Conservation (phyloP, 371 early-diverging fungal species). For the Saksenaea oblongispora region DNA sequence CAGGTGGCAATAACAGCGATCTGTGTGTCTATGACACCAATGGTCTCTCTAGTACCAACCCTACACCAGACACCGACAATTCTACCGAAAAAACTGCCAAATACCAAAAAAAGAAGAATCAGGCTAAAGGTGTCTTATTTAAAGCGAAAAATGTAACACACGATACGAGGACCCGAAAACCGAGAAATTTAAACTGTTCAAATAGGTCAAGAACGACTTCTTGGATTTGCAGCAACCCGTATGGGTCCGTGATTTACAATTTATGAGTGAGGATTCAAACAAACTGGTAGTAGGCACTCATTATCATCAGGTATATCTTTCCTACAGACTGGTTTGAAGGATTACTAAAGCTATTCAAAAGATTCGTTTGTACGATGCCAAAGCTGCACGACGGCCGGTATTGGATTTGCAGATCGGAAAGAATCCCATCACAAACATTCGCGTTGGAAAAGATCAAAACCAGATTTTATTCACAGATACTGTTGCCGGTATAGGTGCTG, state of each 20-base stretch:
- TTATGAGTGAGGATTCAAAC: constrained; percentile 54
- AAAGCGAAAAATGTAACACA: constrained; percentile 64
- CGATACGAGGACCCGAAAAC: not conserved
- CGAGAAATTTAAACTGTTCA: constrained; percentile 6
- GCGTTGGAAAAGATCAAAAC: constrained; percentile 42
- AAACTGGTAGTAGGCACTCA: constrained; percentile 71
- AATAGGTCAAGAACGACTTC: constrained; percentile 66
- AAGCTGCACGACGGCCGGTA: constrained; percentile 69
- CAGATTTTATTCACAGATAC: constrained; percentile 82
- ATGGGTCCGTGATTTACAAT: constrained; percentile 86
- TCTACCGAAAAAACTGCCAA: constrained; percentile 26
- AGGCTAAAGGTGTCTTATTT: constrained; percentile 52
- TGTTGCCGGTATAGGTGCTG: constrained; percentile 63
- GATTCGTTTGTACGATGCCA: constrained; percentile 82
- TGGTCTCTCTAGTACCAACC: constrained; percentile 1
- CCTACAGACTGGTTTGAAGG: not conserved
- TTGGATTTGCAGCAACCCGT: constrained; percentile 84
- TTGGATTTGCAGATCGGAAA: constrained; percentile 68
- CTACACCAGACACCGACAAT: constrained; percentile 17
- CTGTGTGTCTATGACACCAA: constrained; percentile 77
- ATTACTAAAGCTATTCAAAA: constrained; percentile 9
- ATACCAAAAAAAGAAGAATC: constrained; percentile 42
- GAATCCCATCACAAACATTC: constrained; percentile 61
- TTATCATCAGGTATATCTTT: constrained; percentile 62
- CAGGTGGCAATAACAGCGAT: constrained; percentile 87